A percentile compares a stretch with the other conserved stretches of the same genome.
Conservation (phyloP, 2,329 filamentous ascomycete species). For the Tolypocladium tropicale region DNA sequence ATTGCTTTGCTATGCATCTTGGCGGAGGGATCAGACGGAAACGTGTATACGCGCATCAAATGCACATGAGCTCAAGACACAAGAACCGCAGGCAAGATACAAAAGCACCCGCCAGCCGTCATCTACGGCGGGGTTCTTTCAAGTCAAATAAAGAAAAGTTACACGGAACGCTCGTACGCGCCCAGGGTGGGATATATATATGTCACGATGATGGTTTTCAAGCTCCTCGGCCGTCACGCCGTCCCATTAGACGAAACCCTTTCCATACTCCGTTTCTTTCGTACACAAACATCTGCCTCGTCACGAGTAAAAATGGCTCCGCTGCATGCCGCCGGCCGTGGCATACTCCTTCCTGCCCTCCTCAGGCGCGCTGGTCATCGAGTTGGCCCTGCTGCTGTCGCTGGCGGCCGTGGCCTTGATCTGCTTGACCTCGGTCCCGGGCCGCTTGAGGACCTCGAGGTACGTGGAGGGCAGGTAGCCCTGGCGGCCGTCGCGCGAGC, state of each 20-base stretch:
- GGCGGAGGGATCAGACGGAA: not conserved
- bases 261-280: not conserved
- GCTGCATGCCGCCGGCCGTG: conserved; percentile 44
- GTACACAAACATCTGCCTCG: conserved; percentile 5
- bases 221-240: not conserved
- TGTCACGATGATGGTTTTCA: not conserved
- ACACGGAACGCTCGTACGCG: not conserved
- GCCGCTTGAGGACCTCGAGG: conserved; percentile 60
- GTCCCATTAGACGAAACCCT: not conserved
- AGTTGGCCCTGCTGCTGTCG: conserved; percentile 37
- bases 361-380: conserved; percentile 35
- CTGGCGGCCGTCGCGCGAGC: conserved; percentile 78
- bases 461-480: conserved; percentile 91
- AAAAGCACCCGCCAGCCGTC: not conserved
- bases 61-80: not conserved
- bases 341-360: conserved; percentile 42
- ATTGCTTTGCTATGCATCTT: not conserved
- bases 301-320: conserved; percentile 48
- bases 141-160: not conserved
- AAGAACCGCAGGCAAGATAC: not conserved
- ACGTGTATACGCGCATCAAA: not conserved
- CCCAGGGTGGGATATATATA: not conserved
- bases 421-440: conserved; percentile 37
- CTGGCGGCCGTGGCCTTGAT: conserved; percentile 38
- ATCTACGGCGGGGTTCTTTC: not conserved